A percentile compares a stretch with the other conserved stretches of the same genome.
phyloP scores from a whole-genome alignment of 495 filamentous ascomycete species.

The Penicillium waksmanii region DNA sequence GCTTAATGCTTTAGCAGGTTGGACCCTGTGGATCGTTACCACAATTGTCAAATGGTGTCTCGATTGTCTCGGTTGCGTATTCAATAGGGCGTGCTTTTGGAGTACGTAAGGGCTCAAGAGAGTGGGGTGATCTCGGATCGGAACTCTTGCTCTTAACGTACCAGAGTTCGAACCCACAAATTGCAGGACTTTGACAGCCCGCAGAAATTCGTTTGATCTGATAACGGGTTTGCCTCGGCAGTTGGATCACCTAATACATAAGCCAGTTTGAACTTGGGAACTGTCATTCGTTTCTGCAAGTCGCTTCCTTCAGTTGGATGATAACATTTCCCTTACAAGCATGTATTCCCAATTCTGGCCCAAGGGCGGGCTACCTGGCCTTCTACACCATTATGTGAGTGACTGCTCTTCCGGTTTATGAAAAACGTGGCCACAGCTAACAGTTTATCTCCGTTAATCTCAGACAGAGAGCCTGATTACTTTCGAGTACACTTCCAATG shows the following conservation, averaged over 20 bases:
- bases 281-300: background rate
- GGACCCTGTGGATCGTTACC: slow-evolving; percentile 7
- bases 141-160: slow-evolving; percentile 4
- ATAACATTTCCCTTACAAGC: slow-evolving; percentile 4
- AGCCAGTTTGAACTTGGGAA: background rate
- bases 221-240: slow-evolving; percentile 11
- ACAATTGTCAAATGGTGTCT: background rate
- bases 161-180: slow-evolving; percentile 4
- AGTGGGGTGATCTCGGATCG: slow-evolving; percentile 2
- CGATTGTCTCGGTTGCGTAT: background rate
- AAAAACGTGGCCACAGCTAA: background rate
- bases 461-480: slow-evolving; percentile 52
- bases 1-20: background rate
- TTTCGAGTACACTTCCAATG: slow-evolving; percentile 45
- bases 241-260: slow-evolving; percentile 1
- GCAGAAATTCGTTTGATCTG: slow-evolving; percentile 17
- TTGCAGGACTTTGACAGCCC: background rate
- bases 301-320: background rate
- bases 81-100: background rate
- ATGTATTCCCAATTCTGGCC: slow-evolving; percentile 58
- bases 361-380: slow-evolving; percentile 53
- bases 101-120: background rate
- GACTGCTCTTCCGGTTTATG: background rate
- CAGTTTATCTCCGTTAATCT: background rate
- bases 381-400: slow-evolving; percentile 59